phyloP scores from a whole-genome alignment of 2,329 filamentous ascomycete species.

The Aspergillus eucalypticola region DNA sequence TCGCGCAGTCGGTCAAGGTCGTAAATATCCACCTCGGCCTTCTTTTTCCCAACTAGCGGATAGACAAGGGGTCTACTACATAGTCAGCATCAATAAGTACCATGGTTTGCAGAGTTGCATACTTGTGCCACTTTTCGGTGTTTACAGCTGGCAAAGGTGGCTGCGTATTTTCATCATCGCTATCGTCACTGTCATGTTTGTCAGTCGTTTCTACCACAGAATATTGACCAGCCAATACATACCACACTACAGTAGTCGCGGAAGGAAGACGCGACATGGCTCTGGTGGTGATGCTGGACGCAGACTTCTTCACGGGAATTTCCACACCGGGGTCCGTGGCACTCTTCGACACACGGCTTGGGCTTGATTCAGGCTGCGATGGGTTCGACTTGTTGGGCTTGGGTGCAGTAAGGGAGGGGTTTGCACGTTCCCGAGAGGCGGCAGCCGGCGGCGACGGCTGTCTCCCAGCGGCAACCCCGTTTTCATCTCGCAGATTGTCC shows the following conservation, averaged over 20 bases:
- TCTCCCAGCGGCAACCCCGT: conserved; percentile 13
- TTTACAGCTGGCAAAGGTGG: conserved; percentile 10
- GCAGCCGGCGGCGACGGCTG: conserved; percentile 3
- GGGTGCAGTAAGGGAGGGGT: conserved; percentile 8
- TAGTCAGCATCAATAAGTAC: conserved; percentile 1
- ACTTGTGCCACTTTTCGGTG: conserved; percentile 28
- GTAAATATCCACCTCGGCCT: conserved; percentile 45
- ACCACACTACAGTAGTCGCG: conserved; percentile 23
- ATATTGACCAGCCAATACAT: conserved; percentile 6
- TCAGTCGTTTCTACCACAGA: conserved; percentile 9
- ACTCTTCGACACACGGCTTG: conserved; percentile 12
- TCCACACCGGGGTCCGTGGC: conserved; percentile 16
- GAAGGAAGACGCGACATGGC: conserved; percentile 29
- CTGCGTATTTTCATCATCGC: conserved; percentile 15
- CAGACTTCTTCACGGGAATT: conserved; percentile 34
- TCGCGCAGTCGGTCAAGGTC: conserved; percentile 73
- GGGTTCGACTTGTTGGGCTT: neutral
- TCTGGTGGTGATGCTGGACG: conserved; percentile 30
- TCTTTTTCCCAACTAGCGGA: conserved; percentile 48
- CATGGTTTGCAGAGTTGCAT: neutral
- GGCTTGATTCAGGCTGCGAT: conserved; percentile 8
- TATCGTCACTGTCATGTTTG: conserved; percentile 19
- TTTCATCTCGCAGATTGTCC: conserved; percentile 28
- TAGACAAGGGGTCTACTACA: conserved; percentile 44
- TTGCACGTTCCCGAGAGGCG: neutral